Base-by-base conservation (phyloP, 2,329 filamentous ascomycete species). In the Trichophyton verrucosum region DNA sequence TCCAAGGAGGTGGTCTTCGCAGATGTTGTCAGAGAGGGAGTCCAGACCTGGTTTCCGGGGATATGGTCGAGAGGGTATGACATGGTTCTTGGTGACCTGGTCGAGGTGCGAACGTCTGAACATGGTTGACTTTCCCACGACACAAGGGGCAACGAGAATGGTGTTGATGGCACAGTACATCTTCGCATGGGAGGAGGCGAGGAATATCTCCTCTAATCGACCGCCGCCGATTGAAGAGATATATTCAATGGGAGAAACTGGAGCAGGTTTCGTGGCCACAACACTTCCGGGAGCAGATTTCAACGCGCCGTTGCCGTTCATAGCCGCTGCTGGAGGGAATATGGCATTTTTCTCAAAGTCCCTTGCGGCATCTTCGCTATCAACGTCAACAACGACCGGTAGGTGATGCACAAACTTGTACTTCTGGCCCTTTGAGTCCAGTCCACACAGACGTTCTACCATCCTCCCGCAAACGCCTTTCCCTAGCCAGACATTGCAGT, bases 121-220 rank as follows among this genome's bases (percentile, higher is more conserved):
- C 91, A 99, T 97, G 76, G 95, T 97, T 69, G 90, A 95, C 77
- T 99, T 99, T 58, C 94, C 94, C 22, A 97, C 87, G 61, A 95
- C 87, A 74, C 94, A 99, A 7, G 95, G 94, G 0, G 94, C 94
- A 59, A 97, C 77, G 2, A 88, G 82, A 15, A 96, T 89, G 0
- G 89, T 89, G 74, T 97, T 97, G 80, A 99, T 99, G 63, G 92
- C 94, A 7, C 87, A 87, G 77, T 99, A 99, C 79, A 99, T 97
- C 71, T 99, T 99, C 67, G 91, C 90, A 73, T 99, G 94, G 0
- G 90, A 85, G 0, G 91, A 94, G 0, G 90, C 86, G 81, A 99
- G 88, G 76, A 97, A 99, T 74, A 92, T 84, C 71, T 99, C 94
- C 71, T 99, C 94, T 0, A 99, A 80, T 0, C 91, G 82, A 4